phyloP scores from a whole-genome alignment of 2,329 filamentous ascomycete genomes.

The Trichoderma sp. region DNA sequence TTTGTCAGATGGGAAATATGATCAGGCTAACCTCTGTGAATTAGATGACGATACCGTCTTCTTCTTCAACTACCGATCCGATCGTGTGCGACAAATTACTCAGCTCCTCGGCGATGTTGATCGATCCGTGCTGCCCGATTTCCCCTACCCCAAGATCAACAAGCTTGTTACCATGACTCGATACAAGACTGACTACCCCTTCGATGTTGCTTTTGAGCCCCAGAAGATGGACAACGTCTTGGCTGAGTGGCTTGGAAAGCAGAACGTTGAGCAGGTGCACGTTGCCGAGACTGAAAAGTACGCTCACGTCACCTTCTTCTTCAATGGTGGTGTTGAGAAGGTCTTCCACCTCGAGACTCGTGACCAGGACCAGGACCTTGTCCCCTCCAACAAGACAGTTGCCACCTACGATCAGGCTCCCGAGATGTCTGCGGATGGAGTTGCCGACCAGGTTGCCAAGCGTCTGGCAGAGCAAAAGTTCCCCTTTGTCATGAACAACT shows the following conservation, averaged over 20 bases:
- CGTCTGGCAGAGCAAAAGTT: constrained; percentile 83
- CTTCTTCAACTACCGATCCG: constrained; percentile 99
- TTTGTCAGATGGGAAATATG: background rate
- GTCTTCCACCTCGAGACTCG: constrained; percentile 89
- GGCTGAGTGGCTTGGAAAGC: constrained; percentile 91
- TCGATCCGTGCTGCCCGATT: constrained; percentile 86
- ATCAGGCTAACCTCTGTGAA: constrained; percentile 23
- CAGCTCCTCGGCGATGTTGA: constrained; percentile 92
- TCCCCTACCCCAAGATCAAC: constrained; percentile 89
- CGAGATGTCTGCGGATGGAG: constrained; percentile 91
- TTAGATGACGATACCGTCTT: constrained; percentile 90
- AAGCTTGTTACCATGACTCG: constrained; percentile 93
- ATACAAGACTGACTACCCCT: constrained; percentile 95
- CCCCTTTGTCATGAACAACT: constrained; percentile 99
- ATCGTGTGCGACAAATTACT: constrained; percentile 94
- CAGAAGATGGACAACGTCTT: constrained; percentile 98
- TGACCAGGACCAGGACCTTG: constrained; percentile 76
- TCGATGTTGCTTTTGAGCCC: constrained; percentile 88
- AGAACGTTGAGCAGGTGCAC: constrained; percentile 90
- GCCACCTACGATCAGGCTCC: constrained; percentile 94
- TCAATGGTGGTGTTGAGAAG: constrained; percentile 98
- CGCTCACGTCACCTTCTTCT: constrained; percentile 99
- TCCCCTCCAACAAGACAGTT: constrained; percentile 86
- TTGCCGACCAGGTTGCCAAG: constrained; percentile 88
- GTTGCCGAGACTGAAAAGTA: constrained; percentile 99